phyloP scores from a whole-genome alignment of 805 yeast genomes.

The Candida coquimbonensis region DNA sequence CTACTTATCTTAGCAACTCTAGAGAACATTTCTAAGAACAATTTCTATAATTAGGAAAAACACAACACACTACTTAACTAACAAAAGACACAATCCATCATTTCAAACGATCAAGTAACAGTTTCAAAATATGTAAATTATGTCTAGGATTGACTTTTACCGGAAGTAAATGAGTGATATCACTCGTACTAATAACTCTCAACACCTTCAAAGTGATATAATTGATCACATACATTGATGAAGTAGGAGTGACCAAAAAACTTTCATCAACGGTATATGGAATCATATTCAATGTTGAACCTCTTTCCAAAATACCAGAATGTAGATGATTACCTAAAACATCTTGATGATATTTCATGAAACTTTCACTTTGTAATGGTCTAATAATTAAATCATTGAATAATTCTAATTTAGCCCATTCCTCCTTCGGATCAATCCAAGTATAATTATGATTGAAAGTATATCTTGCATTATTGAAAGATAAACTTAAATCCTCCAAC shows the following conservation, averaged over 20 bases:
- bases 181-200: constrained; percentile 14
- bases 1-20: too few relatives aligned
- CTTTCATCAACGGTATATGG: constrained; percentile 19
- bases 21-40: too few relatives aligned
- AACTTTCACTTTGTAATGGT: constrained; percentile 17
- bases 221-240: constrained; percentile 17
- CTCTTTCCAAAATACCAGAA: constrained; percentile 14
- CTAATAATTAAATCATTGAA: constrained; percentile 20
- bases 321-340: constrained; percentile 19
- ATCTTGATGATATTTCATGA: constrained; percentile 16
- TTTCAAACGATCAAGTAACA: constrained; percentile 7
- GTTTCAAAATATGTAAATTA: constrained; percentile 16
- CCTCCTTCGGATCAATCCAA: constrained; percentile 21
- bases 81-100: not conserved
- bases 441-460: constrained; percentile 18
- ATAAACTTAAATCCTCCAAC: constrained; percentile 15
- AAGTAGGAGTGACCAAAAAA: constrained; percentile 11
- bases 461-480: constrained; percentile 15
- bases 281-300: constrained; percentile 16
- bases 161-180: constrained; percentile 14
- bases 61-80: too few relatives aligned
- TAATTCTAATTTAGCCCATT: constrained; percentile 13
- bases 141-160: constrained; percentile 19
- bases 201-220: constrained; percentile 17
- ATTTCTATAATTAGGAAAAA: too few relatives aligned